These are phyloP conservation scores for Pisolithus tinctorius DNA, from an alignment of 768 basidiomycete species.

Conservation along the genomic window DNA sequence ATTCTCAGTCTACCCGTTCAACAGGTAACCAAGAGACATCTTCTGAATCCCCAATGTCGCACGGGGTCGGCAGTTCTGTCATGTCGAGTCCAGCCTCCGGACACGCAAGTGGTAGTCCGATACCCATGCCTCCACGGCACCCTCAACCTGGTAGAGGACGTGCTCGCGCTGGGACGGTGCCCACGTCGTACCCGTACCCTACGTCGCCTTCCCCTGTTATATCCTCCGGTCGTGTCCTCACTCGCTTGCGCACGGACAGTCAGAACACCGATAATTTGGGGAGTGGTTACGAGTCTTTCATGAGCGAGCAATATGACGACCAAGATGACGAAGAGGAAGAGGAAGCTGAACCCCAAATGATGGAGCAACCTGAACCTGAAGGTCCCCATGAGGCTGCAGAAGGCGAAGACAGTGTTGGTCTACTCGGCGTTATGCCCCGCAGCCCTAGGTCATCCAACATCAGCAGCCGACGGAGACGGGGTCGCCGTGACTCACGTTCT, in stretches of 20 bases:
- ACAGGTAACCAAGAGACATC: slow-evolving; percentile 56
- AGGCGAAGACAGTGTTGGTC: slow-evolving; percentile 53
- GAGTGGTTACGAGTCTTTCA: slow-evolving; percentile 24
- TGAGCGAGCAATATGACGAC: slow-evolving; percentile 24
- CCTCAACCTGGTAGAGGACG: slow-evolving; percentile 33
- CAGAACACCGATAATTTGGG: slow-evolving; percentile 21
- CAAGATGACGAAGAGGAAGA: slow-evolving; percentile 24
- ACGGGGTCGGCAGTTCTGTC: slow-evolving; percentile 30
- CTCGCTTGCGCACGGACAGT: slow-evolving; percentile 24
- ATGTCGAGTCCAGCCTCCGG: slow-evolving; percentile 32
- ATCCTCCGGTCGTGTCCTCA: slow-evolving; percentile 21
- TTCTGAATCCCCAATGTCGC: slow-evolving; percentile 51
- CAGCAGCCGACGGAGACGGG: slow-evolving; percentile 27
- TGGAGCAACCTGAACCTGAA: slow-evolving; percentile 42
- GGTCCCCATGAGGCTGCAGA: slow-evolving; percentile 56
- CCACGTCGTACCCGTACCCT: slow-evolving; percentile 24
- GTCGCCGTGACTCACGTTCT: slow-evolving; percentile 32
- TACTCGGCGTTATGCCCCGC: slow-evolving; percentile 47
- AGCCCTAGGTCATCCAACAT: slow-evolving; percentile 38
- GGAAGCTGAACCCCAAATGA: slow-evolving; percentile 31
- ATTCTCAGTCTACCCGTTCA: slow-evolving; percentile 45
- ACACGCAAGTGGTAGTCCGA: slow-evolving; percentile 24
- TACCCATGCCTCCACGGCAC: slow-evolving; percentile 46
- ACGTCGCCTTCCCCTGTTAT: slow-evolving; percentile 31
- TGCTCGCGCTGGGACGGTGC: slow-evolving; percentile 34